These are phyloP conservation scores for Monilinia laxa DNA, from an alignment of 2,329 filamentous ascomycete species.

Conservation along the genomic window DNA sequence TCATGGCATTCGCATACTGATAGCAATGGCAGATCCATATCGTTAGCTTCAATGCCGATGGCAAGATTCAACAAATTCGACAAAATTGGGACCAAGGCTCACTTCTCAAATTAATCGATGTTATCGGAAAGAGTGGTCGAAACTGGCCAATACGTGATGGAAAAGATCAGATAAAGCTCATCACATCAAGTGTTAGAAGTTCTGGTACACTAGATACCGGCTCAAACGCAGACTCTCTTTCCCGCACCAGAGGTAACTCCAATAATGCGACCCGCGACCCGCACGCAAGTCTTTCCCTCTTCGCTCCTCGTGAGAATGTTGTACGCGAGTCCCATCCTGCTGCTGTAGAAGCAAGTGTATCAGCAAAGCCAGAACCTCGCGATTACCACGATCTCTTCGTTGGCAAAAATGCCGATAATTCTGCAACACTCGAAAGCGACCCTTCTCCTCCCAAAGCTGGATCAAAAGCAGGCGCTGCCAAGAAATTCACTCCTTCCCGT, in stretches of 20 bases:
- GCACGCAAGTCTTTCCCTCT: slow-evolving; percentile 72
- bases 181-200: slow-evolving; percentile 59
- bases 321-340: slow-evolving; percentile 50
- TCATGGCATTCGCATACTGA: slow-evolving; percentile 25
- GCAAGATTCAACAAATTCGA: slow-evolving; percentile 83
- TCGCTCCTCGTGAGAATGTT: slow-evolving; percentile 65
- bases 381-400: slow-evolving; percentile 70
- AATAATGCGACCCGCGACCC: slow-evolving; percentile 59
- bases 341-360: slow-evolving; percentile 60
- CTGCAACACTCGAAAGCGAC: slow-evolving; percentile 31
- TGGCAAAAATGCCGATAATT: slow-evolving; percentile 41
- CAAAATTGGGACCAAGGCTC: slow-evolving; percentile 94
- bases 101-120: slow-evolving; percentile 86
- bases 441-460: slow-evolving; percentile 40
- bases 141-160: slow-evolving; percentile 95
- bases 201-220: slow-evolving; percentile 43
- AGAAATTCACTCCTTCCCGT: slow-evolving; percentile 62
- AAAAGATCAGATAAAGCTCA: slow-evolving; percentile 77
- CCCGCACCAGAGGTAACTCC: slow-evolving; percentile 53
- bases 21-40: slow-evolving; percentile 68
- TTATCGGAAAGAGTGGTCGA: slow-evolving; percentile 84
- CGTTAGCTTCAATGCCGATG: slow-evolving; percentile 73
- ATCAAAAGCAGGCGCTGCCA: slow-evolving; percentile 56
- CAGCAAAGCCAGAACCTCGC: slow-evolving; percentile 69
- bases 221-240: slow-evolving; percentile 40